phyloP scores from a whole-genome alignment of 23 red algal genomes.

The Agarophyton chilense region DNA sequence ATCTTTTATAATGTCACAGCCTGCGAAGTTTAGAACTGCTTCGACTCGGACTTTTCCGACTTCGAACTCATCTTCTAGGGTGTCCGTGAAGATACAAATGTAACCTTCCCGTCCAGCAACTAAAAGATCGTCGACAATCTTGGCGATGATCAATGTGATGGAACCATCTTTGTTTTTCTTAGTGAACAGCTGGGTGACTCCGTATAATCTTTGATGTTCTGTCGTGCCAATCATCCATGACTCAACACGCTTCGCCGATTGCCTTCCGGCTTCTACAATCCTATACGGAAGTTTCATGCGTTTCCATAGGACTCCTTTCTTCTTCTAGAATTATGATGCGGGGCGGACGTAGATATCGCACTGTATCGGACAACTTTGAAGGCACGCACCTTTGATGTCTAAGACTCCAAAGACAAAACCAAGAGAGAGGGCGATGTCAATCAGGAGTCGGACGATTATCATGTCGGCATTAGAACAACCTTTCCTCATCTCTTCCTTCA shows the following conservation, averaged over 20 bases:
- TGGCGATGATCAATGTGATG: conserved; percentile 26
- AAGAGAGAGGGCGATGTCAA: background rate
- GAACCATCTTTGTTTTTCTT: background rate
- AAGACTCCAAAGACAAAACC: background rate
- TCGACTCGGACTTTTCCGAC: background rate
- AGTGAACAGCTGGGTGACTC: conserved; percentile 12
- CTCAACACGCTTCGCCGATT: background rate
- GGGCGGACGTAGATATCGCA: conserved; percentile 21
- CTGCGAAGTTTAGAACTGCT: background rate
- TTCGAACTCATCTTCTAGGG: background rate
- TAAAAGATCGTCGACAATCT: conserved; percentile 29
- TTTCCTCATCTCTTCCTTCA: conserved; percentile 20
- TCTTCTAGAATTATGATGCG: background rate
- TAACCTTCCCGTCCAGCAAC: background rate
- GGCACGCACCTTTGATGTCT: conserved; percentile 19
- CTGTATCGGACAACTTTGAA: conserved; percentile 3
- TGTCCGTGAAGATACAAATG: background rate
- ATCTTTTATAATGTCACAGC: conserved; percentile 12
- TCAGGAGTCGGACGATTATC: background rate
- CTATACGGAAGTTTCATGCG: conserved; percentile 6
- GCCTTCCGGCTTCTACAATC: conserved; percentile 24
- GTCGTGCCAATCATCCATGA: background rate
- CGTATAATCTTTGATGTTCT: background rate
- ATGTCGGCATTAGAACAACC: conserved; percentile 24
- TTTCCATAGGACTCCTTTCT: conserved; percentile 5